phyloP scores from a whole-genome alignment of 768 basidiomycete genomes.

The Suillus tomentosus region DNA sequence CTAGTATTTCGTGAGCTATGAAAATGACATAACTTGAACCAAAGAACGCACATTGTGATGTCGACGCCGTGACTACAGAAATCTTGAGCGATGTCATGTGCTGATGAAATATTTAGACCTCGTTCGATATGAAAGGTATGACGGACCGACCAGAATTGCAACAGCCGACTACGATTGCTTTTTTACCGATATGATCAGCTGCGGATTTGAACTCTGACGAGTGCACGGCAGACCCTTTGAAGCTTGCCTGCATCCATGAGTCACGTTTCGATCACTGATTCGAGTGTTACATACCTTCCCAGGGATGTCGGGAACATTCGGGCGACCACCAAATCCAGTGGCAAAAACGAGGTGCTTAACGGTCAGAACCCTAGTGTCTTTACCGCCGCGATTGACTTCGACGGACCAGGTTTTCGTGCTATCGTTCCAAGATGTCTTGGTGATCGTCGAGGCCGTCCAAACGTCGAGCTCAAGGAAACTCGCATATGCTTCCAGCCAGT shows the following conservation, averaged over 20 bases:
- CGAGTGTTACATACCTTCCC: not conserved
- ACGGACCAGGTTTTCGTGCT: constrained; percentile 48
- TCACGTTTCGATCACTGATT: not conserved
- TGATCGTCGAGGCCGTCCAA: constrained; percentile 55
- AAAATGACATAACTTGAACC: not conserved
- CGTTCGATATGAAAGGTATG: not conserved
- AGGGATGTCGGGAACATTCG: constrained; percentile 45
- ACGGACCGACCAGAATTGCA: constrained; percentile 52
- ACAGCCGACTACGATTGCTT: constrained; percentile 68
- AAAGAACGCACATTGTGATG: constrained; percentile 27
- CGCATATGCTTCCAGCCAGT: constrained; percentile 67
- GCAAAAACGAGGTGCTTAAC: constrained; percentile 59
- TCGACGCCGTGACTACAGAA: constrained; percentile 32
- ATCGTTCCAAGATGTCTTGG: constrained; percentile 39
- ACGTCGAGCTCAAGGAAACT: constrained; percentile 60
- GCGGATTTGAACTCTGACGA: constrained; percentile 53
- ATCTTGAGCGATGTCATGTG: constrained; percentile 42
- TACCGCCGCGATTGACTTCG: constrained; percentile 36
- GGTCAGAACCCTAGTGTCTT: constrained; percentile 36
- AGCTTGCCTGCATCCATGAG: constrained; percentile 39
- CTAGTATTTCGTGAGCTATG: constrained; percentile 15
- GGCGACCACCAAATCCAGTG: constrained; percentile 50
- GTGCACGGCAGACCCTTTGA: constrained; percentile 57
- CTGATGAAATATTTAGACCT: constrained; percentile 17
- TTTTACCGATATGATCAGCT: constrained; percentile 56